Evolutionary conservation across 441 rosid species (phyloP).

Genomic region (Erysimum cheiri): DNA sequence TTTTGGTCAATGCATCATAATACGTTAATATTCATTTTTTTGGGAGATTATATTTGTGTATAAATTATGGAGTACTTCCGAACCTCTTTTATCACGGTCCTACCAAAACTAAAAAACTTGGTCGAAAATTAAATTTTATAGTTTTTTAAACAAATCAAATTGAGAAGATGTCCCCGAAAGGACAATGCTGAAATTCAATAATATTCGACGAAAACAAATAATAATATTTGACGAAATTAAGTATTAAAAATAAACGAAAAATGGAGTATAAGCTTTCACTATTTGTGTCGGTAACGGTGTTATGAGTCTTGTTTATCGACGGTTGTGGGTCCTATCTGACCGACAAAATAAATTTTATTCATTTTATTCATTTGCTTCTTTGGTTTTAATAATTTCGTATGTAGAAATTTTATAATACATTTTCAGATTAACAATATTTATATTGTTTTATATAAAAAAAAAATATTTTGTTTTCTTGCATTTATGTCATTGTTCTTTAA

Average conservation of each 20-base stretch:
- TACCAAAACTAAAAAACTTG: background rate
- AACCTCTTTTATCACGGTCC: slow-evolving; percentile 6
- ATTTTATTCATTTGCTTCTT: slow-evolving; percentile 2
- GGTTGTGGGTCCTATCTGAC: slow-evolving; percentile 38
- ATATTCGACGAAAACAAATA: background rate
- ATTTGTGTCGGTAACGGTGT: slow-evolving; percentile 37
- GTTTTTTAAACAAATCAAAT: background rate
- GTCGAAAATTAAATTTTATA: background rate
- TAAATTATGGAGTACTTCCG: slow-evolving; percentile 11
- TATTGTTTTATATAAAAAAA: background rate
- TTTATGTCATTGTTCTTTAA: background rate
- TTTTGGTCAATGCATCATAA: too few species aligned
- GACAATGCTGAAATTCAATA: slow-evolving; percentile 19
- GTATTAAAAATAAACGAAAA: background rate
- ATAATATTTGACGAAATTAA: background rate
- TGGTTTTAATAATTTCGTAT: slow-evolving; percentile 13
- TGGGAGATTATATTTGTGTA: background rate
- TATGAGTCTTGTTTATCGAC: slow-evolving; percentile 31
- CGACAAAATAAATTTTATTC: slow-evolving; percentile 24
- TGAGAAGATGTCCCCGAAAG: slow-evolving; percentile 27
- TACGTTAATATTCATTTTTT: slow-evolving; percentile 2
- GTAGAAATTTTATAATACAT: background rate
- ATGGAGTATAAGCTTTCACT: slow-evolving; percentile 24
- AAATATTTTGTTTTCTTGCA: background rate
- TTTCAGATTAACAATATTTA: background rate